Evolutionary conservation across 2,329 filamentous ascomycete genomes (phyloP).

Genomic region (Juglanconis sp.): DNA sequence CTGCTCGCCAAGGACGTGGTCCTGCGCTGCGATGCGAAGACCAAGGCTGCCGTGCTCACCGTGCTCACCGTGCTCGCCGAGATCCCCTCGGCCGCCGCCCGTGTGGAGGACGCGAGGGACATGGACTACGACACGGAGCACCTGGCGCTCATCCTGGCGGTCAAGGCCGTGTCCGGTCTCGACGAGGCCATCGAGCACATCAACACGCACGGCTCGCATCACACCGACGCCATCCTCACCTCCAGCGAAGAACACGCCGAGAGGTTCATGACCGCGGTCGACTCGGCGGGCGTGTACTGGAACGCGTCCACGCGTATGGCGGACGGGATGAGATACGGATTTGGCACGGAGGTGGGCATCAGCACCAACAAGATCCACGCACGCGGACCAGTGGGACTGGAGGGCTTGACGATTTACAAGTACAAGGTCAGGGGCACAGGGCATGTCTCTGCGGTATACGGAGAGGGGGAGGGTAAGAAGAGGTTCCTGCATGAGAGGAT

Average conservation of each 20-base stretch:
- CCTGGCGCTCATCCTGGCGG: constrained; percentile 75
- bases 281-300: constrained; percentile 93
- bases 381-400: constrained; percentile 86
- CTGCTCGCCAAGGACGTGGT: constrained; percentile 75
- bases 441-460: constrained; percentile 77
- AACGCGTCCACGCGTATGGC: constrained; percentile 93
- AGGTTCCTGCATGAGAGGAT: constrained; percentile 58
- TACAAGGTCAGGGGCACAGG: constrained; percentile 84
- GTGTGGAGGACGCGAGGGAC: constrained; percentile 63
- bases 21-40: constrained; percentile 72
- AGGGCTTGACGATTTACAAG: constrained; percentile 96
- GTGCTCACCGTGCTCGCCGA: constrained; percentile 56
- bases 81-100: constrained; percentile 36
- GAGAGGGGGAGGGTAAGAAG: constrained; percentile 58
- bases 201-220: constrained; percentile 86
- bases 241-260: constrained; percentile 65
- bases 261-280: constrained; percentile 78
- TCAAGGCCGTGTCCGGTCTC: constrained; percentile 71
- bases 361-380: constrained; percentile 99
- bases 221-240: constrained; percentile 91
- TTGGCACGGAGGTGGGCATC: constrained; percentile 97
- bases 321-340: constrained; percentile 95
- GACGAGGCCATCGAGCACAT: constrained; percentile 80
- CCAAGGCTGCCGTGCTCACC: constrained; percentile 50
- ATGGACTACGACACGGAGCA: constrained; percentile 87